Evolutionary conservation across 495 filamentous ascomycete genomes (phyloP), one percentile per base, ranked within the genome.

Genomic region (Trichocladium antarcticum): DNA sequence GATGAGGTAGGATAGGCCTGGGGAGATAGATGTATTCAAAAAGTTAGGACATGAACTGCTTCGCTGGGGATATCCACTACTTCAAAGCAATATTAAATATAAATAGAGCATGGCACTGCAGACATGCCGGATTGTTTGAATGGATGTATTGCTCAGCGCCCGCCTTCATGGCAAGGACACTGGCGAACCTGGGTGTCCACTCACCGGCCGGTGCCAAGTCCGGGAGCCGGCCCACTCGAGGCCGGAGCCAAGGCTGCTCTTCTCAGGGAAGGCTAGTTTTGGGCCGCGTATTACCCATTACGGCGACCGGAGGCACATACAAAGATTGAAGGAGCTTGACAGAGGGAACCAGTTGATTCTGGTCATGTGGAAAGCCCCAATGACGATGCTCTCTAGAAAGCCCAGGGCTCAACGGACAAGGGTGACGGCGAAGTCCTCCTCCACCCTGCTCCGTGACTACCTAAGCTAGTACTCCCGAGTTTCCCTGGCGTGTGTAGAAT

Each of bases 371-470:
- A 22, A 45, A 27, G 14, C 16, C 5, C 42, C 36, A 20, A 28
- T 21, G 27, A 34, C 31, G 16, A 52, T 52, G 22, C 36, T 52
- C 35, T 52, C 42, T 46, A 47, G 15, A 36, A 36, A 43, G 17
- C 15, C 36, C 15, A 37, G 10, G 17, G 2, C 6, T 16, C 17
- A 45, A n/a, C 17, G 15, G 32, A 15, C 42, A 17, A 35, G 16
- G 12, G 15, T 37, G 34, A 16, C 14, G 12, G 14, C 6, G 15
- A 37, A 37, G 2, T n/a, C 15, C 6, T 14, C 3, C 12, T 16
- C 34, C 3, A 29, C 5, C 5, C 27, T 29, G 27, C 10, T 29
- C 27, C 10, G 35, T 15, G 8, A 46, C 21, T 46, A 34, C 31
- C 5, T 10, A 29, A 29, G 27, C 5, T 10, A 32, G 7, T 10